These are phyloP conservation scores for Marvania coccoides DNA, from an alignment of 139 green algal species.

Conservation along the genomic window DNA sequence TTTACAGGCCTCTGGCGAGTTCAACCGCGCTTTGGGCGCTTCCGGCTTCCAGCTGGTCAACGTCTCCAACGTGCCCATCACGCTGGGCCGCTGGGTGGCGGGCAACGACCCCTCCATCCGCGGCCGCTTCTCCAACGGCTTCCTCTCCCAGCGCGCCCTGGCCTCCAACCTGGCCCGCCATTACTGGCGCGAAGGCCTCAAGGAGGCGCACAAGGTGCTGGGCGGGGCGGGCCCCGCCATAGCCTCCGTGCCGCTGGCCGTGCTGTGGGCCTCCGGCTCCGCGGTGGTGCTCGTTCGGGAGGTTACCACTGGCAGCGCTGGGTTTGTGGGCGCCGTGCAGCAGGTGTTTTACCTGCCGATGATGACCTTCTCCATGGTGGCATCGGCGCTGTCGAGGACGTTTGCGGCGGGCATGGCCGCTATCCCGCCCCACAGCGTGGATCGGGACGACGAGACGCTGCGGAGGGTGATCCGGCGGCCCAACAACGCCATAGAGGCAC, in stretches of 20 bases:
- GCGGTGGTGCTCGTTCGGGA: constrained; percentile 47
- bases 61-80: constrained; percentile 74
- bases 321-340: constrained; percentile 29
- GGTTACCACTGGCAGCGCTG: constrained; percentile 39
- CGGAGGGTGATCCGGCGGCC: constrained; percentile 50
- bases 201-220: constrained; percentile 68
- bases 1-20: constrained; percentile 5
- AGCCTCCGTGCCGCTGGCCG: constrained; percentile 53
- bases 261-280: constrained; percentile 66
- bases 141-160: constrained; percentile 35
- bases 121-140: constrained; percentile 32
- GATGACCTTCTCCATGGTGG: constrained; percentile 34
- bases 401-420: constrained; percentile 44
- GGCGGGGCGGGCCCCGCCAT: constrained; percentile 65
- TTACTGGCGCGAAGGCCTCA: constrained; percentile 55
- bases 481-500: constrained; percentile 53
- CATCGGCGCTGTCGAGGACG: constrained; percentile 50
- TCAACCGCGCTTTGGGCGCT: constrained; percentile 48
- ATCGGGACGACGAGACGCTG: constrained; percentile 50
- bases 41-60: constrained; percentile 82
- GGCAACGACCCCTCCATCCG: constrained; percentile 28
- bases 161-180: constrained; percentile 47
- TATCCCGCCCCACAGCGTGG: constrained; percentile 49
- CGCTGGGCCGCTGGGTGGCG: constrained; percentile 45
- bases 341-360: constrained; percentile 54